Evolutionary conservation across 1,284 basidiomycete species (phyloP).

Genomic region (Xerocomus tenax): DNA sequence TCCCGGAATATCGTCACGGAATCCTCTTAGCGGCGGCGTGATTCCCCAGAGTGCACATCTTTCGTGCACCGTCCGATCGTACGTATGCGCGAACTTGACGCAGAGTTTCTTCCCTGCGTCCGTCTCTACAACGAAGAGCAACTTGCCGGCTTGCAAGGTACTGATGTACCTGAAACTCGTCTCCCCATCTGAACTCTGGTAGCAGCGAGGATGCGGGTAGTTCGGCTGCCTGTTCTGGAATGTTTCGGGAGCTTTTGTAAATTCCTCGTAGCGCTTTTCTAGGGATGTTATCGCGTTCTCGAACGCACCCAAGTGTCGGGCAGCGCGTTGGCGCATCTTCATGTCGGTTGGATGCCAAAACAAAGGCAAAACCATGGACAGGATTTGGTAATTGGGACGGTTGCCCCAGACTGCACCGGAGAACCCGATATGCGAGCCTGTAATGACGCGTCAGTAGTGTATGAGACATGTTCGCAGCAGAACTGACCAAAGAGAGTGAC

Average conservation of each 20-base stretch:
- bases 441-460: background rate
- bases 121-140: background rate
- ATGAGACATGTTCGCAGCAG: background rate
- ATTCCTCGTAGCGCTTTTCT: background rate
- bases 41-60: background rate
- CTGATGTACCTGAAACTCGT: background rate
- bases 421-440: slow-evolving; percentile 8
- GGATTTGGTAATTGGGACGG: slow-evolving; percentile 4
- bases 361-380: slow-evolving; percentile 1
- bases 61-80: background rate
- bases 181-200: background rate
- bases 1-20: slow-evolving; percentile 18
- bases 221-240: background rate
- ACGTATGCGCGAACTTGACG: background rate
- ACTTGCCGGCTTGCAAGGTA: background rate
- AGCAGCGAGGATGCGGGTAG: slow-evolving; percentile 1
- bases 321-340: background rate
- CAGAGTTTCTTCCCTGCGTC: background rate
- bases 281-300: slow-evolving; percentile 3
- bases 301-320: slow-evolving; percentile 5
- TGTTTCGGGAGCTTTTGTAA: background rate
- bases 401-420: slow-evolving; percentile 8
- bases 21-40: slow-evolving; percentile 19
- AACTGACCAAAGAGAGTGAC: slow-evolving; percentile 11
- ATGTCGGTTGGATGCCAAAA: background rate